Evolutionary conservation across 352 stramenopile species (phyloP).

Genomic region (Globisporangium nodosum): DNA sequence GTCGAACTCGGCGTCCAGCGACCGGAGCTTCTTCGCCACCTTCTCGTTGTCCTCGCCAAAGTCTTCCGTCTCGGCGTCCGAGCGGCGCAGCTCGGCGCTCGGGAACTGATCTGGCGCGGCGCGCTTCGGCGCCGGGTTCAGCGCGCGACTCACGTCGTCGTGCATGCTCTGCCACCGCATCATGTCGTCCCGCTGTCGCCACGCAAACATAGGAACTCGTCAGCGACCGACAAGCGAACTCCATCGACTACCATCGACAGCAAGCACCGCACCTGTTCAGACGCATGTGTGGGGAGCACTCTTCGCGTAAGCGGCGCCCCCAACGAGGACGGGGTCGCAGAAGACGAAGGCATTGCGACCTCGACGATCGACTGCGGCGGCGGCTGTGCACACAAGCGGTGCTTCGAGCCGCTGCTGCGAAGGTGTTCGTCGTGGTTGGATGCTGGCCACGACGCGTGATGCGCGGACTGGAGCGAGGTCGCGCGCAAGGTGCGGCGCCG

Average conservation of each 20-base stretch:
- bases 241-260: neutral
- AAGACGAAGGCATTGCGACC: neutral
- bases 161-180: slow-evolving; percentile 65
- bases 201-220: neutral
- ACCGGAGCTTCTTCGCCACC: slow-evolving; percentile 71
- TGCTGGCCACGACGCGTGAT: slow-evolving; percentile 3
- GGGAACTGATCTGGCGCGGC: neutral
- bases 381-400: slow-evolving; percentile 3
- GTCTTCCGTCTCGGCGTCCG: slow-evolving; percentile 35
- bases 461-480: neutral
- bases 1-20: slow-evolving; percentile 67
- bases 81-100: slow-evolving; percentile 4
- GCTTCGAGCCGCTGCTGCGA: slow-evolving; percentile 6
- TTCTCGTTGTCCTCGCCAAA: slow-evolving; percentile 55
- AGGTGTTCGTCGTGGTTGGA: slow-evolving; percentile 10
- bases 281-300: neutral
- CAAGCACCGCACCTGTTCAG: neutral
- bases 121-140: slow-evolving; percentile 16
- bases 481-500: slow-evolving; percentile 16
- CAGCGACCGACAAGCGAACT: neutral
- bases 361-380: neutral
- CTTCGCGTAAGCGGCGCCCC: neutral
- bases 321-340: neutral
- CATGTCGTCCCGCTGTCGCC: slow-evolving; percentile 21
- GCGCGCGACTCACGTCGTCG: slow-evolving; percentile 56